phyloP scores from a whole-genome alignment of 148 eudicot genomes.

The Persicaria tinctoria region DNA sequence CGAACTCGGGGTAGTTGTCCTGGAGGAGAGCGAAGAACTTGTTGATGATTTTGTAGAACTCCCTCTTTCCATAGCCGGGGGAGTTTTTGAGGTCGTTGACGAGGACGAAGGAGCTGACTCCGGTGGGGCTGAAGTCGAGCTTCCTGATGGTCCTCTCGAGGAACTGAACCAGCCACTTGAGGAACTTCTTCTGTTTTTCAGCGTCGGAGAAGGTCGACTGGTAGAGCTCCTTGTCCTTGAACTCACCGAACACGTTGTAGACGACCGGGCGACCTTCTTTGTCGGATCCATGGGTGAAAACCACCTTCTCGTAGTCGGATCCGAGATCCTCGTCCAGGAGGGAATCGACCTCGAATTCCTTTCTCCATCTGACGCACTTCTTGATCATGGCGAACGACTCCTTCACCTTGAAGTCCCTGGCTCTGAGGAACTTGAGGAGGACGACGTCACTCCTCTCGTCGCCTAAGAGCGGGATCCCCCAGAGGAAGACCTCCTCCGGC shows the following conservation, averaged over 20 bases:
- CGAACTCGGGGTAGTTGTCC: slow-evolving; percentile 74
- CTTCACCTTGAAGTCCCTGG: slow-evolving; percentile 59
- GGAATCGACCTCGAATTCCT: slow-evolving; percentile 46
- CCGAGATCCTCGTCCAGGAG: slow-evolving; percentile 40
- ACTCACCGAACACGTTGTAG: slow-evolving; percentile 63
- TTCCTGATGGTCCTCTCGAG: slow-evolving; percentile 52
- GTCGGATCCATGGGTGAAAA: slow-evolving; percentile 51
- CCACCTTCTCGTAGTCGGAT: slow-evolving; percentile 48
- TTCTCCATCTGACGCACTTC: slow-evolving; percentile 49
- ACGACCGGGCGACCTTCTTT: slow-evolving; percentile 49
- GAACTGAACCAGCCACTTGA: slow-evolving; percentile 50
- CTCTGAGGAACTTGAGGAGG: slow-evolving; percentile 61
- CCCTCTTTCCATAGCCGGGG: slow-evolving; percentile 58
- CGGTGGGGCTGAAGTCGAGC: slow-evolving; percentile 63
- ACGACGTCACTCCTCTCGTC: slow-evolving; percentile 42
- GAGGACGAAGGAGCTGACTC: slow-evolving; percentile 46
- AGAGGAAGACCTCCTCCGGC: slow-evolving; percentile 51
- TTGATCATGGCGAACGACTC: slow-evolving; percentile 56
- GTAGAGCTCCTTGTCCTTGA: slow-evolving; percentile 60
- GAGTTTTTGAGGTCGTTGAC: slow-evolving; percentile 62
- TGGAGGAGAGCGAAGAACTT: slow-evolving; percentile 52
- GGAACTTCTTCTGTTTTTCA: slow-evolving; percentile 51
- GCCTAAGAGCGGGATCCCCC: slow-evolving; percentile 45
- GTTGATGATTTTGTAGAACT: slow-evolving; percentile 47
- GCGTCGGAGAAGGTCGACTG: slow-evolving; percentile 55